Base-by-base conservation (phyloP, 2,329 filamentous ascomycete species). In the Xylariaceae sp. region DNA sequence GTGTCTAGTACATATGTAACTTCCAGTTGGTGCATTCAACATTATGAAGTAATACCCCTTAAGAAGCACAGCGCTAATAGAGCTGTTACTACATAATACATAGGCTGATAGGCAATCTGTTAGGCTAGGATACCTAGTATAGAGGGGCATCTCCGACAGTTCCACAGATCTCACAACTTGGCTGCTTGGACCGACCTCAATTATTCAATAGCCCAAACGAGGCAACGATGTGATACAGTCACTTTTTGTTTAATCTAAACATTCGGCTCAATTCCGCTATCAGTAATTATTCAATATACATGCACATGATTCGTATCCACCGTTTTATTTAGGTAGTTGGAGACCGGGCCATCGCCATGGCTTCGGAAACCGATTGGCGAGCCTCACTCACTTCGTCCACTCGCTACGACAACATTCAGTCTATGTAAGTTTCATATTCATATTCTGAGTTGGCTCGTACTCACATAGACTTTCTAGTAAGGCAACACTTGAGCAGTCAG, bases 381-480 rank as follows among this genome's bases (percentile, higher is more conserved):
- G 68, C 69, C 20, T 71, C 73, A 2, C 71, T 89, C 55, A 79
- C 81, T 9, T 85, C 85, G 37, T 77, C 81, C 12, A 81, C 86
- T 50, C 79, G 88, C 53, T 85, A 88, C 70, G 80, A 82, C 52
- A 82, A 79, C 56, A 85, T 90, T 48, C 79, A 88, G 62, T 81
- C 76, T 55, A 77, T 89, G 85, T 87, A 71, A 76, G 84, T 73
- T 40, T 47, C 23, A 14, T 20, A 40, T 14, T 44, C 32, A 29
- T 9, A n/a, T 1, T 40, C 16, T n/a, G 20, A 37, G 32, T 19
- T 19, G 50, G 26, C 23, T 50, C 49, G 44, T 57, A 29, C 60
- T 54, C 47, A 61, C 37, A 21, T 14, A 47, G n/a, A 9, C n/a
- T 41, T 10, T 55, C n/a, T 43, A 71, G 71, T 66, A 68, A 67